Percentiles rank a stretch among this genome's conserved stretches.
These are phyloP conservation scores for Allomyces macrogynus DNA, from an alignment of 192 early-diverging fungal species.

Conservation along the genomic window DNA sequence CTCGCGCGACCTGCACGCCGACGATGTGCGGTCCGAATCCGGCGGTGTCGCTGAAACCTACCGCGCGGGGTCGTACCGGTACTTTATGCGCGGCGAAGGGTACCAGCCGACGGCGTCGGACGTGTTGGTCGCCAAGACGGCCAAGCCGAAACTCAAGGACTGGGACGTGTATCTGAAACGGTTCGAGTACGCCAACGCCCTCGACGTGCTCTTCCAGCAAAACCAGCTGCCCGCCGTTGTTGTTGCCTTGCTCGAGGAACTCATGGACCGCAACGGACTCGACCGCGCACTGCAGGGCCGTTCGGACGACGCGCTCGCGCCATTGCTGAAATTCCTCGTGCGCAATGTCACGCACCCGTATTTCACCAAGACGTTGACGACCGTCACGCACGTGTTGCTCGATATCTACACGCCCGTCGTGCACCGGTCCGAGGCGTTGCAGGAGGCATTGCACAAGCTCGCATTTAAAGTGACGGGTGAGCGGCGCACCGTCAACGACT, in stretches of 20 bases:
- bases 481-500: constrained; percentile 52
- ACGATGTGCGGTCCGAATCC: constrained; percentile 29
- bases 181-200: constrained; percentile 74
- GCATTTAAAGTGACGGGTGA: constrained; percentile 54
- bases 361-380: constrained; percentile 54
- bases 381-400: constrained; percentile 41
- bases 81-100: constrained; percentile 44
- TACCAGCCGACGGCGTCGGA: constrained; percentile 40
- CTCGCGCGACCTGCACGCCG: constrained; percentile 54
- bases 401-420: constrained; percentile 71
- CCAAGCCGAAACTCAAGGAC: constrained; percentile 35
- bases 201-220: constrained; percentile 51
- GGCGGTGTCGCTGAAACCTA: constrained; percentile 12
- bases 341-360: constrained; percentile 61
- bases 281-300: constrained; percentile 57
- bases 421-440: constrained; percentile 57
- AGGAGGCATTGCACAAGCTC: constrained; percentile 50
- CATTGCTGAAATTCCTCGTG: constrained; percentile 59
- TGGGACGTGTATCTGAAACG: constrained; percentile 68
- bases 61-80: constrained; percentile 40
- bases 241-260: constrained; percentile 67
- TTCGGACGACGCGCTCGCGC: constrained; percentile 70
- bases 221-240: constrained; percentile 28
- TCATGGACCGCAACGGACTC: constrained; percentile 69
- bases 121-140: constrained; percentile 48